Evolutionary conservation across 371 early-diverging fungal genomes (phyloP), one percentile per base, ranked within the genome.

Genomic region (Lichtheimia corymbifera): DNA sequence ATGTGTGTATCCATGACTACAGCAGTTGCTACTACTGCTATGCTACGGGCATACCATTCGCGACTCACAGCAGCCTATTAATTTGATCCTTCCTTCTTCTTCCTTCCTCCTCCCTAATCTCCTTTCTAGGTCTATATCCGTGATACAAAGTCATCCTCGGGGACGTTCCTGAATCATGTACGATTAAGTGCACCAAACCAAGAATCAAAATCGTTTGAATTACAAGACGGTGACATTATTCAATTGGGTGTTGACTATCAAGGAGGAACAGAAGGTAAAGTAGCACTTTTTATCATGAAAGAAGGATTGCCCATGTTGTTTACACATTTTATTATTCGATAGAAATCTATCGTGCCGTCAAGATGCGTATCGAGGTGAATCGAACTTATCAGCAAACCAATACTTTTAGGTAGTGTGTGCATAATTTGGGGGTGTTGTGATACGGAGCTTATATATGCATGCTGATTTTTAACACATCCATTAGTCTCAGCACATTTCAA

Each of bases 201-300:
- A 57, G 91, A 90, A 72, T 88, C 89, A 57, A 54, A 80, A 44
- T 88, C 92, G 9, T 85, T 83, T 45, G 77, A 82, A 42, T 61
- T 94, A 50, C 80, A 88, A 51, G 87, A 93, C 71, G 89, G 90
- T 24, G 94, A 94, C 67, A 72, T 90, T 12, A 67, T 94, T 20
- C 91, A 91, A 73, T 77, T 94, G 53, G 95, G 95, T 27, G 83
- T 91, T 22, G 93, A 93, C 67, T 94, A 91, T 77, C 92, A 91
- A 72, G 93, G 92, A 24, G 89, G 93, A 17, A 66, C 77, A 15
- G 84, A 91, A 67, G 93, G 90, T 63, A 87, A 5, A 45, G 84
- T 62, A 80, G 14, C 5, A 35, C 2, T 5, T 35, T 28, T 45
- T 47, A 2, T 43, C n/a, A 43, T 47, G 47, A 11, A 47, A 22